These are phyloP conservation scores for Lathyrus oleraceus DNA, from an alignment of 306 rosid genomes.

Conservation along the genomic window DNA sequence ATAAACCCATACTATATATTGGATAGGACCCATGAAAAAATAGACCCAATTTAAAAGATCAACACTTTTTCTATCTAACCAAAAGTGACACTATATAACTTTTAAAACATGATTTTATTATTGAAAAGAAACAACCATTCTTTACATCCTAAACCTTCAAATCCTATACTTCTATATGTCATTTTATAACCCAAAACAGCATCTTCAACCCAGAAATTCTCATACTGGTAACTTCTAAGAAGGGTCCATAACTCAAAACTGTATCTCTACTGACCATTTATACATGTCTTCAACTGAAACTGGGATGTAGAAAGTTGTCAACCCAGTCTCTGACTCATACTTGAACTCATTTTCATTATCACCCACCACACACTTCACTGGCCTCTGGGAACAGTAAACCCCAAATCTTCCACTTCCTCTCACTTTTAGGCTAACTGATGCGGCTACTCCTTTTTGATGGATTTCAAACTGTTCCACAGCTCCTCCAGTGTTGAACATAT, in stretches of 20 bases:
- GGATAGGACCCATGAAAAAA: too few relatives aligned
- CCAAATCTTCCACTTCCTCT: slow-evolving; percentile 27
- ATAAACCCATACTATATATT: too few relatives aligned
- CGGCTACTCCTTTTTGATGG: neutral
- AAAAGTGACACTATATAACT: too few relatives aligned
- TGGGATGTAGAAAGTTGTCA: slow-evolving; percentile 50
- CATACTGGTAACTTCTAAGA: too few relatives aligned
- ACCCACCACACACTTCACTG: slow-evolving; percentile 46
- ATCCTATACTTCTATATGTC: too few relatives aligned
- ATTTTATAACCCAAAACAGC: too few relatives aligned
- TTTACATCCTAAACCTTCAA: neutral
- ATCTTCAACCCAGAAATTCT: too few relatives aligned
- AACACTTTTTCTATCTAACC: too few relatives aligned
- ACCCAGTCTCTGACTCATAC: slow-evolving; percentile 51
- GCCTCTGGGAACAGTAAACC: slow-evolving; percentile 4
- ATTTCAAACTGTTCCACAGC: slow-evolving; percentile 25
- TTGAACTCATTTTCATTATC: slow-evolving; percentile 40
- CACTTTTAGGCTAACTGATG: neutral
- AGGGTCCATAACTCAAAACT: slow-evolving; percentile 35
- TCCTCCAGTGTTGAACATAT: slow-evolving; percentile 31
- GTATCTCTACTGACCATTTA: slow-evolving; percentile 55
- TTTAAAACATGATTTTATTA: neutral
- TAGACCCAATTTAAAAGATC: too few relatives aligned
- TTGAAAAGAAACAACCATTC: neutral
- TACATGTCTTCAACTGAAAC: slow-evolving; percentile 52